phyloP scores from a whole-genome alignment of 2,329 filamentous ascomycete genomes.

The Botrytis fragariae region DNA sequence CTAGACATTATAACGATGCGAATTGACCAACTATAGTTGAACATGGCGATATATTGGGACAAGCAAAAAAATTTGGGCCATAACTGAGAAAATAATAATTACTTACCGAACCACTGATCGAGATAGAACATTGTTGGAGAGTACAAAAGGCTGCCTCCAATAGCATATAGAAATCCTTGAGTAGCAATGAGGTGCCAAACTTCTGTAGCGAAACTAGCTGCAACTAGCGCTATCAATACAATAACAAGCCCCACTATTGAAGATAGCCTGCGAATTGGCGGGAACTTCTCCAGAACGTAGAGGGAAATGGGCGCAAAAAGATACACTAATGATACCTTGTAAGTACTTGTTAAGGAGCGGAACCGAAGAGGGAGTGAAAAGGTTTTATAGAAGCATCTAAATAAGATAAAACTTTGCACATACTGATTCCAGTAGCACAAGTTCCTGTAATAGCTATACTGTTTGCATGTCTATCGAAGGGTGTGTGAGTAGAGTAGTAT shows the following conservation, averaged over 20 bases:
- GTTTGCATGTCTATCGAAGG: slow-evolving; percentile 39
- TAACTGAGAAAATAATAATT: not conserved
- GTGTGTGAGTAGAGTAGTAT: slow-evolving; percentile 42
- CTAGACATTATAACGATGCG: not conserved
- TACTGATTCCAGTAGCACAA: slow-evolving; percentile 33
- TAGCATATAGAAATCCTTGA: slow-evolving; percentile 47
- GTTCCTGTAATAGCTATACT: slow-evolving; percentile 46
- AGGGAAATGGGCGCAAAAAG: slow-evolving; percentile 31
- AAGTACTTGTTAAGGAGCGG: not conserved
- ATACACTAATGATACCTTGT: slow-evolving; percentile 23
- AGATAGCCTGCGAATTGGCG: slow-evolving; percentile 35
- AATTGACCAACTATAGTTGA: not conserved
- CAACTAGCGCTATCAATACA: slow-evolving; percentile 38
- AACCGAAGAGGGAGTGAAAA: too few species aligned
- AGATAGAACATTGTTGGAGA: slow-evolving; percentile 43
- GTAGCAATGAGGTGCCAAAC: slow-evolving; percentile 46
- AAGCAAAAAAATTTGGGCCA: not conserved
- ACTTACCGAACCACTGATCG: slow-evolving; percentile 47
- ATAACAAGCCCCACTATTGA: slow-evolving; percentile 41
- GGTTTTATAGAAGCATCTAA: not conserved
- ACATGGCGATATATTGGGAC: not conserved
- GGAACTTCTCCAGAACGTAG: slow-evolving; percentile 33
- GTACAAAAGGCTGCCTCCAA: slow-evolving; percentile 45
- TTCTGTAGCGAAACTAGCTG: slow-evolving; percentile 44
- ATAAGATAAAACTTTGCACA: not conserved